These are phyloP conservation scores for Karstenula rhodostoma DNA, from an alignment of 2,329 filamentous ascomycete genomes.

Conservation along the genomic window DNA sequence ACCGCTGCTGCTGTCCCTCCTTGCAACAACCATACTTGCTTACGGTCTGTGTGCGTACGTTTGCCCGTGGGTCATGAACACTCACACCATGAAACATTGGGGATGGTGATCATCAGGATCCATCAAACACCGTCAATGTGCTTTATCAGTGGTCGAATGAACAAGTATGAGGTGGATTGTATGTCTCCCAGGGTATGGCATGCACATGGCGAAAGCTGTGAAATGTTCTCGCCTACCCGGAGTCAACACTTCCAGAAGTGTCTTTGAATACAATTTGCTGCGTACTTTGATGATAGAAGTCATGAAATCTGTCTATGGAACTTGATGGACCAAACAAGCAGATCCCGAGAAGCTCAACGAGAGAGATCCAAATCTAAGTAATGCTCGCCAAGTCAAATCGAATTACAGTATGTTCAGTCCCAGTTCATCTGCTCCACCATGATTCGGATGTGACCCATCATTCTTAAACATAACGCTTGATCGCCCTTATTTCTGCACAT, in stretches of 20 bases:
- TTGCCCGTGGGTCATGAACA: slow-evolving; percentile 3
- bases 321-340: background rate
- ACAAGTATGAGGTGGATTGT: background rate
- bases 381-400: background rate
- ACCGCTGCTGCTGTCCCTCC: slow-evolving; percentile 4
- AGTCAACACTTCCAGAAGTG: background rate
- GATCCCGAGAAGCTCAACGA: slow-evolving; percentile 1
- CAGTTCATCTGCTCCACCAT: slow-evolving; percentile 28
- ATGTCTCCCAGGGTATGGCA: background rate
- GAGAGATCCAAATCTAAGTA: slow-evolving; percentile 9
- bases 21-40: slow-evolving; percentile 2
- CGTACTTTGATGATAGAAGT: background rate
- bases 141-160: background rate
- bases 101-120: background rate
- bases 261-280: background rate
- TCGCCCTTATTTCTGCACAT: slow-evolving; percentile 15
- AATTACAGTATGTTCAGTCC: slow-evolving; percentile 19
- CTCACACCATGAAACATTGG: background rate
- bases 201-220: background rate
- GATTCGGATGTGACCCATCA: slow-evolving; percentile 18
- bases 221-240: background rate
- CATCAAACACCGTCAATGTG: background rate
- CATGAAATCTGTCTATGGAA: background rate
- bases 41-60: slow-evolving; percentile 7
- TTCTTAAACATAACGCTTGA: slow-evolving; percentile 26